A percentile compares a stretch with the other conserved stretches of the same genome.
These are phyloP conservation scores for Suhomyces choctaworum DNA, from an alignment of 1,139 yeast genomes.

Conservation along the genomic window DNA sequence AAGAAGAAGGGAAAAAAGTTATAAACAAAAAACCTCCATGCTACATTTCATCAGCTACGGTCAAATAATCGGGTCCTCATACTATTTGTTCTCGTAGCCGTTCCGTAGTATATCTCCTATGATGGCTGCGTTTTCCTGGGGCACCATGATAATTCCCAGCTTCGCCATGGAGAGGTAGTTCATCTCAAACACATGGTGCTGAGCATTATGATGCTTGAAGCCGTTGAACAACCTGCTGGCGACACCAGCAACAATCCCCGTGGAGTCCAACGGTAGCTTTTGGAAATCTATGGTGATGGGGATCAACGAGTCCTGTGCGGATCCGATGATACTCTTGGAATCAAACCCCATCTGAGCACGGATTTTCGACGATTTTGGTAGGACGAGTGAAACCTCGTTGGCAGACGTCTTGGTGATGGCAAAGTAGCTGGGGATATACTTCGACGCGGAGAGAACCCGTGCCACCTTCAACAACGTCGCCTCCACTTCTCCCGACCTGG, in stretches of 20 bases:
- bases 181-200: slow-evolving; percentile 46
- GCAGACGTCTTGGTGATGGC: slow-evolving; percentile 58
- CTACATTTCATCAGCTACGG: background rate
- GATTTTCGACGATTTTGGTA: slow-evolving; percentile 46
- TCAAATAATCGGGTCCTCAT: background rate
- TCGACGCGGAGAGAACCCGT: slow-evolving; percentile 28
- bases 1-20: slow-evolving; percentile 31
- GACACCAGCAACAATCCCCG: slow-evolving; percentile 70
- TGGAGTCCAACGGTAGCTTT: slow-evolving; percentile 58
- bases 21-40: slow-evolving; percentile 1
- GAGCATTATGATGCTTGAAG: slow-evolving; percentile 20
- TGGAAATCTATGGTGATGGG: slow-evolving; percentile 59
- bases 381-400: slow-evolving; percentile 54
- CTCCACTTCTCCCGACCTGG: slow-evolving; percentile 51
- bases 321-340: slow-evolving; percentile 51
- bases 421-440: slow-evolving; percentile 49
- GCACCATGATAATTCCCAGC: slow-evolving; percentile 61
- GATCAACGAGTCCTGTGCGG: slow-evolving; percentile 55
- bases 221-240: slow-evolving; percentile 51
- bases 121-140: slow-evolving; percentile 47
- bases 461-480: slow-evolving; percentile 40
- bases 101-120: slow-evolving; percentile 10
- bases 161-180: slow-evolving; percentile 63
- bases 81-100: background rate
- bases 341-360: slow-evolving; percentile 43